Evolutionary conservation across 2,329 filamentous ascomycete genomes (phyloP), one percentile per base, ranked within the genome.

Genomic region (Sporothrix euskadiensis): DNA sequence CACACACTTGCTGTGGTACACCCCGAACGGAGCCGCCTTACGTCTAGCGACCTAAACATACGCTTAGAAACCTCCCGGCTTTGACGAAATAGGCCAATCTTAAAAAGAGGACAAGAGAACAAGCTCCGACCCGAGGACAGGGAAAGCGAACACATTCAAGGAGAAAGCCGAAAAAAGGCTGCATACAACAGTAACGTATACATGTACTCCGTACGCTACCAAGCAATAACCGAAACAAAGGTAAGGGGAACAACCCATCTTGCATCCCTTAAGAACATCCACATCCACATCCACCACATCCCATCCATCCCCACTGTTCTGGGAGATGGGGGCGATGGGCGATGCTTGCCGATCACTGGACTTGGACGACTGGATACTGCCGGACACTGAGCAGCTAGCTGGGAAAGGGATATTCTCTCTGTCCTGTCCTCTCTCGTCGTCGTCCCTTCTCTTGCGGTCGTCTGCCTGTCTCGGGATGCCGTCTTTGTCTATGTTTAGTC

Each of bases 311-410:
- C 61, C 61, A 66, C 61, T 65, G 61, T 26, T 44, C 41, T 44
- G 61, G 41, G 41, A 66, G 57, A 61, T 44, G 41, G 41, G 63
- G 63, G 12, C 26, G 26, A 52, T 52, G 65, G n/a, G 35, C 44
- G 65, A 66, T 49, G 26, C 10, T 49, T 68, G 65, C 52, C 44
- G 65, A 68, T 68, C 65, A 22, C 26, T 30, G n/a, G 19, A 35
- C 22, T 61, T 56, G 52, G 52, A 14, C 26, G n/a, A 14, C 22
- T 30, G 22, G 52, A 26, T 35, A 35, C 22, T 56, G 52, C 22
- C 52, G 52, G 57, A 61, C 22, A 61, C 8, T 44, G n/a, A 12
- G 35, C 9, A n/a, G 39, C 26, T 7, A 7, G 59, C 8, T 41
- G 61, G 39, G 39, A 66, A 65, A 66, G 61, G 61, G 61, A 66